Percentiles rank a stretch among this genome's conserved stretches.
phyloP scores from a whole-genome alignment of 1,139 yeast genomes.

The Suhomyces kunorum region DNA sequence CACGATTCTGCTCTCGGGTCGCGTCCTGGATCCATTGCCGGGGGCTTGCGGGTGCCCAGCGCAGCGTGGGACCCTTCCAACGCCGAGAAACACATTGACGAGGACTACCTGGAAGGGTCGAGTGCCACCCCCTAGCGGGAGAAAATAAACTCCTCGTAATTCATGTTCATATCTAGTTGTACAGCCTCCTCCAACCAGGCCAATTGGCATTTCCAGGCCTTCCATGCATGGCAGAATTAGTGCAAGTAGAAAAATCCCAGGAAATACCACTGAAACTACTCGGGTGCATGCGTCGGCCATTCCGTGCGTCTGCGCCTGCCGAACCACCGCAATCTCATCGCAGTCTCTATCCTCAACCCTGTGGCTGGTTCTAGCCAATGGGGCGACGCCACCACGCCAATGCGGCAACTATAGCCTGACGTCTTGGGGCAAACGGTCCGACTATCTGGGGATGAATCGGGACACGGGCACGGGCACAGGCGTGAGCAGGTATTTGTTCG shows the following conservation, averaged over 20 bases:
- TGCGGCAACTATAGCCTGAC: constrained; percentile 2
- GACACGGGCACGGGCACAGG: neutral
- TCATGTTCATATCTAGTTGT: too few relatives aligned
- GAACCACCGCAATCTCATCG: neutral
- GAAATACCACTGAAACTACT: neutral
- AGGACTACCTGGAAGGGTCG: constrained; percentile 33
- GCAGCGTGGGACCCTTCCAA: constrained; percentile 54
- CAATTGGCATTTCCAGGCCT: constrained; percentile 1
- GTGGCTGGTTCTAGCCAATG: neutral
- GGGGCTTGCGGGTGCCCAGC: constrained; percentile 37
- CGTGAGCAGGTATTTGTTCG: too few relatives aligned
- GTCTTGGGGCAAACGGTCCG: neutral
- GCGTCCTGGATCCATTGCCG: constrained; percentile 9
- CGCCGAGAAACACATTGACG: constrained; percentile 28
- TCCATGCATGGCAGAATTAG: constrained; percentile 1
- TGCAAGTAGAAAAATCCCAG: neutral
- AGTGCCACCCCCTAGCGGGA: constrained; percentile 13
- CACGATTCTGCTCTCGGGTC: constrained; percentile 24
- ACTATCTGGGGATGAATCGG: constrained; percentile 1
- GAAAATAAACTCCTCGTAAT: neutral
- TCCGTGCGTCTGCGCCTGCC: neutral
- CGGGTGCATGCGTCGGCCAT: neutral
- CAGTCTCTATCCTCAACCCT: neutral
- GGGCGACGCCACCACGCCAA: neutral
- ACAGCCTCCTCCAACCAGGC: too few relatives aligned